Evolutionary conservation across 179 eudicot species (phyloP).

Genomic region (Camellia oleifera): DNA sequence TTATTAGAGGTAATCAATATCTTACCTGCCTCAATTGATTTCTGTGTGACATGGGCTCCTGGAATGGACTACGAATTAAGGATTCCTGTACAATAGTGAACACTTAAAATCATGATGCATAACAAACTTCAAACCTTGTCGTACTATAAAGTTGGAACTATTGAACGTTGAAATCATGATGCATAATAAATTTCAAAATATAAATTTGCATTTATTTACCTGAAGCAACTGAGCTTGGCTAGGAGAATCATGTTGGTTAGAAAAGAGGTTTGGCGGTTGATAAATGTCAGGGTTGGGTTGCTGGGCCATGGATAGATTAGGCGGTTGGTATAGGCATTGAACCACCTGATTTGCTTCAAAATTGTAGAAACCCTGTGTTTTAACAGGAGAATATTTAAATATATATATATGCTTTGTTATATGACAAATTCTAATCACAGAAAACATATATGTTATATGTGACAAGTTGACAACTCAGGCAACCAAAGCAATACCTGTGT

Average conservation of each 20-base stretch:
- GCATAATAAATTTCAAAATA: neutral
- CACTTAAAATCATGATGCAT: neutral
- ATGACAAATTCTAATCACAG: neutral
- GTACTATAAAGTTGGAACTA: neutral
- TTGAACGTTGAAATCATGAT: neutral
- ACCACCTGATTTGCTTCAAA: constrained; percentile 18
- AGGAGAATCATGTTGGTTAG: constrained; percentile 17
- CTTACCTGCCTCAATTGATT: constrained; percentile 22
- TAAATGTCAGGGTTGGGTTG: constrained; percentile 4
- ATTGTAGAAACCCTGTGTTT: constrained; percentile 17
- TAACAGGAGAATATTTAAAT: neutral
- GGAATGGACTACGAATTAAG: constrained; percentile 13
- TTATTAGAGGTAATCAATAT: neutral
- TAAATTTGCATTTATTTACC: constrained; percentile 4
- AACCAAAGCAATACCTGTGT: constrained; percentile 17
- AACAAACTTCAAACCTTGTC: neutral
- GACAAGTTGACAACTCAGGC: neutral
- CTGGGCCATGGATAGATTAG: constrained; percentile 17
- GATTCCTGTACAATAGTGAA: neutral
- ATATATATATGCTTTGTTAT: neutral
- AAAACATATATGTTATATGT: neutral
- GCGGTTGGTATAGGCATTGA: constrained; percentile 9
- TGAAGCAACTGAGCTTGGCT: constrained; percentile 20
- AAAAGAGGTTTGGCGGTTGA: constrained; percentile 21
- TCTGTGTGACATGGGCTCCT: constrained; percentile 10